Conservation (phyloP, 2,329 filamentous ascomycete species). For the Cryphonectria carpinicola region DNA sequence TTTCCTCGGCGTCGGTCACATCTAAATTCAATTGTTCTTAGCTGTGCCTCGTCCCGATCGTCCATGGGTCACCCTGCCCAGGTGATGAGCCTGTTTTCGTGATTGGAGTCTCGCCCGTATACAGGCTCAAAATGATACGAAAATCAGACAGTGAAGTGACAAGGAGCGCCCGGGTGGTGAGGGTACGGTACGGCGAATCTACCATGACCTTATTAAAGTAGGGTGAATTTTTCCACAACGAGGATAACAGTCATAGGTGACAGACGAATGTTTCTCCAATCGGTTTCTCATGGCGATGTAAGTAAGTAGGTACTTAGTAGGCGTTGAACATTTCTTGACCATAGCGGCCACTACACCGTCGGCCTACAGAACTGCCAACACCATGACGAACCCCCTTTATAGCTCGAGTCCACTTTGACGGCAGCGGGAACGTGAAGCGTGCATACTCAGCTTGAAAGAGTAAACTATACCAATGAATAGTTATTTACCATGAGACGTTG, state of each 20-base stretch:
- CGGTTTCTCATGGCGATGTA: not conserved
- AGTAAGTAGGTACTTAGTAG: not conserved
- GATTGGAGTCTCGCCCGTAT: not conserved
- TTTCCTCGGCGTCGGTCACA: not conserved
- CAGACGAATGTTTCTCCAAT: not conserved
- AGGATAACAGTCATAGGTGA: not conserved
- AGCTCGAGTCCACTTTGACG: not conserved
- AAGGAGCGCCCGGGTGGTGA: not conserved
- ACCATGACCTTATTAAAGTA: not conserved
- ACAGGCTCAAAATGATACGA: not conserved
- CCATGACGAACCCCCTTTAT: not conserved
- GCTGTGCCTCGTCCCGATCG: not conserved
- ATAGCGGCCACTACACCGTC: not conserved
- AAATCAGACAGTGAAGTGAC: no score
- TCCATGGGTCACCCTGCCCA: not conserved
- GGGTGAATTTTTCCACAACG: not conserved
- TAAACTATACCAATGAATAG: not conserved
- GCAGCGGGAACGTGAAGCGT: not conserved
- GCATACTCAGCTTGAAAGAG: not conserved
- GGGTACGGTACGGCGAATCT: not conserved
- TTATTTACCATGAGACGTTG: not conserved
- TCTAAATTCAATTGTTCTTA: not conserved
- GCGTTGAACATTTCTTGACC: not conserved
- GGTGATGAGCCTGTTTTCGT: not conserved
- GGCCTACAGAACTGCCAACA: not conserved